A percentile compares a stretch with the other conserved stretches of the same genome.
These are phyloP conservation scores for Vitis rotundifolia DNA, from an alignment of 164 flowering plant genomes.

Conservation along the genomic window DNA sequence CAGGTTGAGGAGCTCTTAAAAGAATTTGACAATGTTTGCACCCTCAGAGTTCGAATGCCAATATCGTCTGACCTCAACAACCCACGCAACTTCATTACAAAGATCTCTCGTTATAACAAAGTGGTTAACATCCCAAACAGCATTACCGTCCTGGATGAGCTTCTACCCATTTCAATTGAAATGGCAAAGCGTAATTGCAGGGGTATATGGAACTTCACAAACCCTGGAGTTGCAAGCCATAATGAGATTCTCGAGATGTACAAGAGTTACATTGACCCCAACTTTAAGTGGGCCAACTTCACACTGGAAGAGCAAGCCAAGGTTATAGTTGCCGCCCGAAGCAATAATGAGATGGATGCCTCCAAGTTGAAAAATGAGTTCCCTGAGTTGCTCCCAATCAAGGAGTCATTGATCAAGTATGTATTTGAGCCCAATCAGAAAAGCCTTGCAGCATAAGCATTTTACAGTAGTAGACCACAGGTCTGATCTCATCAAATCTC, in stretches of 20 bases:
- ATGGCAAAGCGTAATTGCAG: slow-evolving; percentile 70
- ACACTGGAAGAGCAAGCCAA: slow-evolving; percentile 75
- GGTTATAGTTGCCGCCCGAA: slow-evolving; percentile 68
- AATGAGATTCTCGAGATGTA: slow-evolving; percentile 79
- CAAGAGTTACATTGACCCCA: slow-evolving; percentile 54
- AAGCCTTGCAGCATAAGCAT: slow-evolving; percentile 2
- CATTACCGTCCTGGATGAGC: slow-evolving; percentile 76
- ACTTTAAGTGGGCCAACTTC: slow-evolving; percentile 59
- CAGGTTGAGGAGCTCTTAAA: slow-evolving; percentile 75
- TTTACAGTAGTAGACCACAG: neutral
- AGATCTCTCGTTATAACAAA: slow-evolving; percentile 60
- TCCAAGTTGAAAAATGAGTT: slow-evolving; percentile 67
- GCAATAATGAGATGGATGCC: slow-evolving; percentile 78
- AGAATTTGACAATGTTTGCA: slow-evolving; percentile 73
- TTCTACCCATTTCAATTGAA: slow-evolving; percentile 70
- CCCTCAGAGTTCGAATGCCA: slow-evolving; percentile 73
- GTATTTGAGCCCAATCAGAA: slow-evolving; percentile 70
- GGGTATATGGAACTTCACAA: slow-evolving; percentile 77
- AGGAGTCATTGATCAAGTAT: slow-evolving; percentile 67
- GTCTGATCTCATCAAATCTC: neutral
- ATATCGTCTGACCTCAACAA: slow-evolving; percentile 73
- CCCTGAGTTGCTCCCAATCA: slow-evolving; percentile 65
- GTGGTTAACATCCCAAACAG: slow-evolving; percentile 79
- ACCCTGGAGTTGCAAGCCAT: slow-evolving; percentile 74
- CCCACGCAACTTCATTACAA: slow-evolving; percentile 75